A percentile compares a stretch with the other conserved stretches of the same genome.
phyloP scores from a whole-genome alignment of 768 basidiomycete genomes.

The Epithele typhae region DNA sequence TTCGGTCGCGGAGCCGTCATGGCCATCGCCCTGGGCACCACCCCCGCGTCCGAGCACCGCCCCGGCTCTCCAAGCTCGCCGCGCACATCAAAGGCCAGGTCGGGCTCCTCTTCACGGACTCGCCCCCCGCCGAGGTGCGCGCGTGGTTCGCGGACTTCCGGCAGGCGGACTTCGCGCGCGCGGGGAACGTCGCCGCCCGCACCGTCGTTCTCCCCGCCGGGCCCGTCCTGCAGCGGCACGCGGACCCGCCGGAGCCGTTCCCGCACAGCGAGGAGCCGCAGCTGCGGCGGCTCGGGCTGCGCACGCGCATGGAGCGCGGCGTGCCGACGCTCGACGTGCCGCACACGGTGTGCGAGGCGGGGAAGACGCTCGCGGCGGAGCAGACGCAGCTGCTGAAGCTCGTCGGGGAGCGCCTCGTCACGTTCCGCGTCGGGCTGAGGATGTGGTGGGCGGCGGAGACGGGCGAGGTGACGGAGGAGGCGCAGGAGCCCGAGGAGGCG shows the following conservation, averaged over 20 bases:
- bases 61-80: conserved; percentile 77
- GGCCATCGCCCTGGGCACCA: conserved; percentile 91
- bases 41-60: conserved; percentile 81
- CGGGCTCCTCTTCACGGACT: conserved; percentile 89
- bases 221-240: conserved; percentile 77
- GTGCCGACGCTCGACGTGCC: conserved; percentile 77
- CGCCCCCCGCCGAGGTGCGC: conserved; percentile 82
- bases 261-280: conserved; percentile 98
- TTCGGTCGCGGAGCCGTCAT: conserved; percentile 86
- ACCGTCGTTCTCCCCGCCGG: conserved; percentile 77
- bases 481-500: conserved; percentile 33
- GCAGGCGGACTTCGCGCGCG: conserved; percentile 87
- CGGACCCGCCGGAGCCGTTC: conserved; percentile 83
- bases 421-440: conserved; percentile 68
- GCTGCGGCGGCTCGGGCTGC: conserved; percentile 84
- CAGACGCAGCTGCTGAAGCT: conserved; percentile 93
- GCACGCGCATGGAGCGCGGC: conserved; percentile 80
- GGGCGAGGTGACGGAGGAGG: conserved; percentile 60
- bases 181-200: conserved; percentile 74
- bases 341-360: conserved; percentile 84
- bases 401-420: conserved; percentile 85
- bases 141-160: conserved; percentile 94
- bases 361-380: conserved; percentile 74
- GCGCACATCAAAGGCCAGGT: conserved; percentile 94
- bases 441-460: conserved; percentile 69